These are phyloP conservation scores for Phytophthora boehmeriae DNA, from an alignment of 352 stramenopile species.

Conservation along the genomic window DNA sequence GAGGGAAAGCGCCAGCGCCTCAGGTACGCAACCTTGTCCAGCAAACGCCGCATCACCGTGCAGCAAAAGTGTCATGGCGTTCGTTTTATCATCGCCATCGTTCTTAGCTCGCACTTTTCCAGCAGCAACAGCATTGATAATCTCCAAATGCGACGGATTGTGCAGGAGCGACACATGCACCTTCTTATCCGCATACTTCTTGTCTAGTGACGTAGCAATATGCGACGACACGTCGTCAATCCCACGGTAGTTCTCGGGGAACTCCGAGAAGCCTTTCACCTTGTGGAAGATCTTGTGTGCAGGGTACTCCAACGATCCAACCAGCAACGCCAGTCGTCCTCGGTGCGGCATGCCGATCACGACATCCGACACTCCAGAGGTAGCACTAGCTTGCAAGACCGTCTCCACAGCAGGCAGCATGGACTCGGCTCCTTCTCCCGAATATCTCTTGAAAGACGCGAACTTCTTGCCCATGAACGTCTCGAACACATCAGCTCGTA, in stretches of 20 bases:
- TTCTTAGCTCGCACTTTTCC: slow-evolving; percentile 88
- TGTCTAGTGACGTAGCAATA: slow-evolving; percentile 80
- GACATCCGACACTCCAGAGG: slow-evolving; percentile 62
- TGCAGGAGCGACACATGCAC: slow-evolving; percentile 87
- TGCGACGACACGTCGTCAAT: slow-evolving; percentile 89
- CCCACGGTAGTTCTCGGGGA: slow-evolving; percentile 57
- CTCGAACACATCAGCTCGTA: slow-evolving; percentile 85
- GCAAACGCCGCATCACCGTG: slow-evolving; percentile 89
- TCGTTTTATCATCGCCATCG: slow-evolving; percentile 43
- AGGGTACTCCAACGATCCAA: slow-evolving; percentile 80
- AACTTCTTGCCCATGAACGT: slow-evolving; percentile 89
- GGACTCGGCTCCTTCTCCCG: slow-evolving; percentile 80
- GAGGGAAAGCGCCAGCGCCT: slow-evolving; percentile 77
- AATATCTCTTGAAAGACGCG: slow-evolving; percentile 88
- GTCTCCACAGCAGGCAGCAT: slow-evolving; percentile 82
- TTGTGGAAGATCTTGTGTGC: slow-evolving; percentile 87
- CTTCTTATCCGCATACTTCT: slow-evolving; percentile 56
- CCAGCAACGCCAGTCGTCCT: slow-evolving; percentile 77
- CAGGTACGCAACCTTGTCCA: slow-evolving; percentile 83
- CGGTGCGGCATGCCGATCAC: slow-evolving; percentile 90
- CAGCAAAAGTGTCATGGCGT: slow-evolving; percentile 83
- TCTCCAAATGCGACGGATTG: slow-evolving; percentile 90
- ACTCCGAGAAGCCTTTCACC: slow-evolving; percentile 78
- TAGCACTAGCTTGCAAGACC: slow-evolving; percentile 61
- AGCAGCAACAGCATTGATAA: slow-evolving; percentile 85